phyloP scores from a whole-genome alignment of 305 asterid species.

The Lippia alba region DNA sequence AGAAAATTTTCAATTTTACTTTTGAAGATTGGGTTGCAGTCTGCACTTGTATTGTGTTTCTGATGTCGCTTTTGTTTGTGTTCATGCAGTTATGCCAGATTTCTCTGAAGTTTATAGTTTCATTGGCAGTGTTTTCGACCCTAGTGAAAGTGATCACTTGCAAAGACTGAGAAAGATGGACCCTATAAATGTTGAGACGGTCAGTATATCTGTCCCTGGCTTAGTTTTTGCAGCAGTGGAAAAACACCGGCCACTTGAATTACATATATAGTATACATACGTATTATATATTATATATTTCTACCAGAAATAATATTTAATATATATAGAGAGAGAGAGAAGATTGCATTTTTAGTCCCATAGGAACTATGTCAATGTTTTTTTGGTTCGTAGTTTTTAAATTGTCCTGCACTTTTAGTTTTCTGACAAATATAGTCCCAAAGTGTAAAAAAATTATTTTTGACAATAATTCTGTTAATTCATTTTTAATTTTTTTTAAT shows the following conservation, averaged over 20 bases:
- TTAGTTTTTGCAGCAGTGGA: not conserved
- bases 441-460: too few relatives aligned
- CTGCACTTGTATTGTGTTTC: not conserved
- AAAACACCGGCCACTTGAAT: not conserved
- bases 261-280: too few relatives aligned
- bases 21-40: not conserved
- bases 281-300: too few relatives aligned
- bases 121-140: conserved; percentile 92
- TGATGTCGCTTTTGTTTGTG: conserved; percentile 3
- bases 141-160: conserved; percentile 67
- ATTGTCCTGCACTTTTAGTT: too few relatives aligned
- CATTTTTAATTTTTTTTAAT: too few relatives aligned
- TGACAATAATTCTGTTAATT: too few relatives aligned
- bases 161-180: conserved; percentile 69
- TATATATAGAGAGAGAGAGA: too few relatives aligned
- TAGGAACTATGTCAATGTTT: too few relatives aligned
- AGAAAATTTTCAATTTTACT: not conserved
- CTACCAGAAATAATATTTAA: too few relatives aligned
- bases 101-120: conserved; percentile 82
- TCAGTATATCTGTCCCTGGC: conserved; percentile 38
- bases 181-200: conserved; percentile 82
- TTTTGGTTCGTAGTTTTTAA: too few relatives aligned
- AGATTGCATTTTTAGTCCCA: too few relatives aligned
- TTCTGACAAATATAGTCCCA: too few relatives aligned
- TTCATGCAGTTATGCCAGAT: conserved; percentile 75